Base-by-base conservation (phyloP, 805 yeast genomes). In the Saturnispora gosingensis region DNA sequence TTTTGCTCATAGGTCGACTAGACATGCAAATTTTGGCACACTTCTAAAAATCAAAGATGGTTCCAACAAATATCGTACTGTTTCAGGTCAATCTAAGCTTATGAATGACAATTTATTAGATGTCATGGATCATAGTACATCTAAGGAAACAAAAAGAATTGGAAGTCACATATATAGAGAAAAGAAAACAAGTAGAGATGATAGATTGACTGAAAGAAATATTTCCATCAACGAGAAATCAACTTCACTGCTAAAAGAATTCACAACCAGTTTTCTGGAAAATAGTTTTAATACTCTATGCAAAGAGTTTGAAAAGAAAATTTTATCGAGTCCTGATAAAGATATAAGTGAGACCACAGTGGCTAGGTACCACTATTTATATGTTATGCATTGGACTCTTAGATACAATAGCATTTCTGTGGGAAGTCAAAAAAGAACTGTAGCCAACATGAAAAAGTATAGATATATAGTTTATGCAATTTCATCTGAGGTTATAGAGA, bases 11-110 rank as follows among this genome's bases (percentile, higher is more conserved):
- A 56, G 54, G 27, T 55, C 61, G 4, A 60, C 67, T 4, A 75
- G 99, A 45, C 99, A 91, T 63, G 90, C 93, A 2, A 75, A 96
- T 49, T 91, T 91, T 70, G 99, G 99, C 0, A 82, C 97, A 0
- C 70, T 90, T 55, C 66, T 89, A 10, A 82, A 95, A 2, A 72
- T 91, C 30, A 81, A 83, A 54, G 78, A 83, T 18, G 74, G 76
- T 24, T 47, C 51, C 3, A 81, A 82, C 49, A 72, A 80, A 28
- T 73, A 70, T 28, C 66, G 85, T 18, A 78, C 87, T 5, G 76
- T 88, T 1, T 76, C 93, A 3, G 93, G 95, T 2, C 90, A 86
- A 57, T 57, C 57, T 8, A 77, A 78, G 74, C 20, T 68, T 57
- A 11, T 58, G 30, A 57, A 55, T 44, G 61, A 67, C n/a, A 73